These are phyloP conservation scores for Parathielavia hyrcaniae DNA, from an alignment of 495 filamentous ascomycete species.

Conservation along the genomic window DNA sequence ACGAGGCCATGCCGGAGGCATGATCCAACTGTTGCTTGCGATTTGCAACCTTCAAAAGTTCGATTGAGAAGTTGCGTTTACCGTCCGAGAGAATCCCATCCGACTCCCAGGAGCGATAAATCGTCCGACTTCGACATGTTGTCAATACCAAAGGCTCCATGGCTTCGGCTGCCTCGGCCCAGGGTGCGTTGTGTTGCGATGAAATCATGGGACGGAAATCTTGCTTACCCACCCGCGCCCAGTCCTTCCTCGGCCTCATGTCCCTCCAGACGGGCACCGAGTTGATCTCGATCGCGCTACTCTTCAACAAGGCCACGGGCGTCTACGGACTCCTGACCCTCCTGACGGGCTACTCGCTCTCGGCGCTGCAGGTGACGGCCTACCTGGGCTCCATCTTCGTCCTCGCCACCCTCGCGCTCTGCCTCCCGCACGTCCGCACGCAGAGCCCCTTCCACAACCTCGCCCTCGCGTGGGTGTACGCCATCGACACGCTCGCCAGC, in stretches of 20 bases:
- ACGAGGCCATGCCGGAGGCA: too few species aligned
- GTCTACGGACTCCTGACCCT: slow-evolving; percentile 84
- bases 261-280: slow-evolving; percentile 80
- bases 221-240: neutral
- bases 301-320: slow-evolving; percentile 84
- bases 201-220: neutral
- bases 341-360: slow-evolving; percentile 58
- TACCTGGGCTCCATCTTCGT: slow-evolving; percentile 77
- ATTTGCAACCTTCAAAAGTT: neutral
- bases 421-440: slow-evolving; percentile 65
- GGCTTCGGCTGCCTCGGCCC: slow-evolving; percentile 33
- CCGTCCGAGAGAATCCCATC: neutral
- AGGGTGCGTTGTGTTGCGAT: slow-evolving; percentile 25
- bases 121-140: slow-evolving; percentile 20
- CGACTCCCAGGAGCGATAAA: neutral
- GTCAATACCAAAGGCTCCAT: slow-evolving; percentile 18
- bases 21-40: neutral
- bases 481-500: slow-evolving; percentile 74
- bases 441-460: slow-evolving; percentile 63
- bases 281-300: slow-evolving; percentile 66
- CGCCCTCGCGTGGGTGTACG: slow-evolving; percentile 67
- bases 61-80: neutral
- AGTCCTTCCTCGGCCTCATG: slow-evolving; percentile 79
- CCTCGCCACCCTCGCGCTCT: slow-evolving; percentile 53
- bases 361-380: slow-evolving; percentile 65